These are phyloP conservation scores for Grigorovia jiainica DNA, from an alignment of 805 yeast genomes.

Conservation along the genomic window DNA sequence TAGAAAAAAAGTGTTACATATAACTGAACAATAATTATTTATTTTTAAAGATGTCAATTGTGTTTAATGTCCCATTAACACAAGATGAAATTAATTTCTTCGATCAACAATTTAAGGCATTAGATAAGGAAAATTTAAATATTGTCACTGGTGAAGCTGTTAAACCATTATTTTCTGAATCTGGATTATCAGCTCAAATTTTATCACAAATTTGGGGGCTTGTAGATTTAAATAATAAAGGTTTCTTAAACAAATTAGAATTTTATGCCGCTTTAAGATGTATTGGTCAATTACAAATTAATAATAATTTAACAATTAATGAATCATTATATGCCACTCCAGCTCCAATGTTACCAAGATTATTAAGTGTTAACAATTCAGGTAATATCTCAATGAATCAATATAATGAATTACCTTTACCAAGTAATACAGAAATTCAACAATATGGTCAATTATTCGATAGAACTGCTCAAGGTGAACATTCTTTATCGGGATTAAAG, in stretches of 20 bases:
- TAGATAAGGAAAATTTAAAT: conserved; percentile 74
- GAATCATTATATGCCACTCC: conserved; percentile 30
- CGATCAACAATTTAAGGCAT: conserved; percentile 63
- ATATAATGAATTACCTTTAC: conserved; percentile 36
- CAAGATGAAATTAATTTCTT: conserved; percentile 69
- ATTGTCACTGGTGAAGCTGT: conserved; percentile 83
- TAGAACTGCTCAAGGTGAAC: conserved; percentile 42
- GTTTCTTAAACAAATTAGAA: conserved; percentile 70
- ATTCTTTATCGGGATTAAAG: conserved; percentile 57
- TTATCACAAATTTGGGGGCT: conserved; percentile 91
- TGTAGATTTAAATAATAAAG: conserved; percentile 84
- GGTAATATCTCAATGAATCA: conserved; percentile 31
- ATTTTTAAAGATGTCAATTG: conserved; percentile 16
- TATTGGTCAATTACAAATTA: conserved; percentile 82
- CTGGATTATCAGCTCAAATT: conserved; percentile 67
- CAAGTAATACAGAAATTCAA: conserved; percentile 48
- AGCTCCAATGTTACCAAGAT: conserved; percentile 25
- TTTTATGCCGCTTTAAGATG: conserved; percentile 82
- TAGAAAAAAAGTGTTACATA: not conserved
- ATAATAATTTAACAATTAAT: conserved; percentile 35
- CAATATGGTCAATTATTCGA: conserved; percentile 66
- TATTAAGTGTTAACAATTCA: conserved; percentile 42
- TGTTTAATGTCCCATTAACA: conserved; percentile 36
- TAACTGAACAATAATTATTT: not conserved
- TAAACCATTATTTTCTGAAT: conserved; percentile 71